Evolutionary conservation across 805 yeast species (phyloP).

Genomic region (Candida bentonensis): DNA sequence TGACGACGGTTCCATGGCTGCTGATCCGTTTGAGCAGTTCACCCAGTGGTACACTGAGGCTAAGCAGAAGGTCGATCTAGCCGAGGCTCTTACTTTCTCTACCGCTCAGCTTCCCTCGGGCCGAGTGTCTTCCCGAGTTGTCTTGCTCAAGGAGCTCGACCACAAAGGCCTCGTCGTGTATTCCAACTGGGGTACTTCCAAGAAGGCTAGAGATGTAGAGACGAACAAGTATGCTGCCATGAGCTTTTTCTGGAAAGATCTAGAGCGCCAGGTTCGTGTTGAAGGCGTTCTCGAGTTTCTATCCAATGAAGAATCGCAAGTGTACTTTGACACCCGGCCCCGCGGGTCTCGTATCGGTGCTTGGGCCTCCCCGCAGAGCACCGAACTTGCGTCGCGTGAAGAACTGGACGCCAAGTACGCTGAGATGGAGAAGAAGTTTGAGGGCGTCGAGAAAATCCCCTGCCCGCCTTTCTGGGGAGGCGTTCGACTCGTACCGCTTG

Average conservation of each 20-base stretch:
- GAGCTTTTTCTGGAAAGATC: constrained; percentile 81
- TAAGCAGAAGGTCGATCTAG: constrained; percentile 42
- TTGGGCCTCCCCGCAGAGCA: constrained; percentile 88
- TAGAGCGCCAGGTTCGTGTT: constrained; percentile 85
- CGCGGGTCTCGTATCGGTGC: constrained; percentile 91
- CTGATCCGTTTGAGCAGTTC: constrained; percentile 66
- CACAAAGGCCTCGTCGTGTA: constrained; percentile 63
- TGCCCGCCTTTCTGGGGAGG: constrained; percentile 98
- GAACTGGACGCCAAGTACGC: constrained; percentile 44
- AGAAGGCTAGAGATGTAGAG: constrained; percentile 57
- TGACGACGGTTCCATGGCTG: constrained; percentile 35
- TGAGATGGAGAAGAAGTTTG: constrained; percentile 40
- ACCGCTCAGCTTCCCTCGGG: constrained; percentile 85
- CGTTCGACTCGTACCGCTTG: constrained; percentile 69
- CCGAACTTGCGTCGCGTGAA: constrained; percentile 39
- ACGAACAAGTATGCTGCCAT: constrained; percentile 71
- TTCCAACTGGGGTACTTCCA: constrained; percentile 84
- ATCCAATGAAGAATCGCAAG: constrained; percentile 53
- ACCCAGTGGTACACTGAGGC: constrained; percentile 79
- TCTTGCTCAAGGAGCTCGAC: constrained; percentile 82
- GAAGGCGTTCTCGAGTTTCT: constrained; percentile 76
- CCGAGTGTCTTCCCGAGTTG: constrained; percentile 72
- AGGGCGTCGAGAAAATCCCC: constrained; percentile 52
- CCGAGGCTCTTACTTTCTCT: constrained; percentile 78
- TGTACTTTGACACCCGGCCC: constrained; percentile 79